phyloP scores from a whole-genome alignment of 1,139 yeast species.

The Yamadazyma mexicana region DNA sequence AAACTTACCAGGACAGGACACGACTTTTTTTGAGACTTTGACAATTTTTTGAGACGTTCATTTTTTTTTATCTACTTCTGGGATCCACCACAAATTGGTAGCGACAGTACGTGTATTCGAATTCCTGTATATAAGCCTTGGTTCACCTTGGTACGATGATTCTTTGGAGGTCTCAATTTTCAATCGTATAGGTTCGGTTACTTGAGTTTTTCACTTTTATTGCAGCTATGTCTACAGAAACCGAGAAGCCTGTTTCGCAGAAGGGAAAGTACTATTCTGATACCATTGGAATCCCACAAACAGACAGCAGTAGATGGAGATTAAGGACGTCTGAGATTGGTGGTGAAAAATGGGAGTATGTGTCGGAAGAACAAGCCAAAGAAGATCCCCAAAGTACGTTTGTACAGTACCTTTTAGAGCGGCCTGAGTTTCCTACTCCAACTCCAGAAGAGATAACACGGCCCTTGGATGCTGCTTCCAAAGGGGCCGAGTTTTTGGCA shows the following conservation, averaged over 20 bases:
- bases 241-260: not conserved
- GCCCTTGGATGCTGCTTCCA: slow-evolving; percentile 64
- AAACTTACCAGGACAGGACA: slow-evolving; percentile 5
- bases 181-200: not conserved
- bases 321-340: slow-evolving; percentile 71
- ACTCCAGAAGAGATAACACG: slow-evolving; percentile 31
- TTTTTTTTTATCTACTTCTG: not conserved
- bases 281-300: slow-evolving; percentile 55
- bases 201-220: no score
- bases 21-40: slow-evolving; percentile 1
- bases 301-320: slow-evolving; percentile 79
- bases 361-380: slow-evolving; percentile 36
- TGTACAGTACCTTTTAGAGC: slow-evolving; percentile 56
- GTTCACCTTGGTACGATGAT: no score
- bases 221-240: not conserved
- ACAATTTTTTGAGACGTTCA: not conserved
- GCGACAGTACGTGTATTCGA: no score
- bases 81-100: no score
- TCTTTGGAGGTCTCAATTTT: no score
- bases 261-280: slow-evolving; percentile 52
- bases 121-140: no score
- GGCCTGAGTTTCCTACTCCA: slow-evolving; percentile 47
- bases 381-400: slow-evolving; percentile 54
- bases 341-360: slow-evolving; percentile 79
- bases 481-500: slow-evolving; percentile 73